Base-by-base conservation (phyloP, 805 yeast species). In the Candida peoriensis region DNA sequence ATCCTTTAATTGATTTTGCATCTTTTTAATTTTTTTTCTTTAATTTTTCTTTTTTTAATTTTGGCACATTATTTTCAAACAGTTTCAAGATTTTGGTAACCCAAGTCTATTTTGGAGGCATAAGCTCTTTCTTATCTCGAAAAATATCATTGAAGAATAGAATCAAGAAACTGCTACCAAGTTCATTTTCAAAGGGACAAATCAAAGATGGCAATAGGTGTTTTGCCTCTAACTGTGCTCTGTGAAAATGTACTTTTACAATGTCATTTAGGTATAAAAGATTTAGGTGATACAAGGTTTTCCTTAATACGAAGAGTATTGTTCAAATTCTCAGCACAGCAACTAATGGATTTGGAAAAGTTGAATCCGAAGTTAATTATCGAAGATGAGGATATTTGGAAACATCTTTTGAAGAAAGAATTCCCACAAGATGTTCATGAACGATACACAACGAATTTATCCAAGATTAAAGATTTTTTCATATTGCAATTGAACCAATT, bases 321-420 rank as follows among this genome's bases (percentile, higher is more conserved):
- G 16, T 35, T 42, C 24, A 54, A 55, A 32, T 46, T 58, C 11
- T 53, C 50, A 12, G 33, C 52, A 8, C 54, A 53, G 9, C 70
- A 63, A 29, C 32, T 65, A 10, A 35, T 43, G 19, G 52, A 47
- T 16, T 33, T 63, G 8, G 70, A 65, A 37, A 32, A 35, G 16
- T 37, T 33, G 3, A 63, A 62, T 37, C 58, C 59, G 1, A 38
- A 44, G 15, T 46, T 59, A 18, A 43, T 63, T 2, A 51, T 65
- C 28, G 68, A 65, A 24, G 69, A 64, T 43, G 66, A 61, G 30
- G 56, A 55, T 9, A 37, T 60, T 2, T 65, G 70, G 70, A 36
- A 36, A 4, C 36, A 43, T 3, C 37, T 59, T 16, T 30, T 65
- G 7, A 48, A 45, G 30, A 48, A 41, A 24, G 62, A 65, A 16